Conservation (phyloP, 306 rosid genomes). For the Nissolia schottii region DNA sequence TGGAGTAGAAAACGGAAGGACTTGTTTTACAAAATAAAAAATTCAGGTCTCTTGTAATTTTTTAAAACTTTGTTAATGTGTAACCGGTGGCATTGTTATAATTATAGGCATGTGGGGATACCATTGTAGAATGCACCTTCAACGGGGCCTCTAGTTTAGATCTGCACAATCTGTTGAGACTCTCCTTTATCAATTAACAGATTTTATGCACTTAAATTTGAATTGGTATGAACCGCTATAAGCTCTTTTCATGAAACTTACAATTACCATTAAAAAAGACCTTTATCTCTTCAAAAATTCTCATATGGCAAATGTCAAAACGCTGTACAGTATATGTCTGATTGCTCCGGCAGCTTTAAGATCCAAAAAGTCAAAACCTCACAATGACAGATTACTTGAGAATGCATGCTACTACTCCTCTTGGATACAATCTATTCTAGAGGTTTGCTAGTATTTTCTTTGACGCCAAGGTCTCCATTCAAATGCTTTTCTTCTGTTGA, state of each 20-base stretch:
- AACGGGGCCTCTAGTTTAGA: constrained; percentile 3
- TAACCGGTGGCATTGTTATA: too few species aligned
- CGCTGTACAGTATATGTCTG: constrained; percentile 14
- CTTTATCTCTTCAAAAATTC: neutral
- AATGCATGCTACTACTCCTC: constrained; percentile 1
- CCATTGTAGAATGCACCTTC: too few species aligned
- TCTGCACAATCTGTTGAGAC: neutral
- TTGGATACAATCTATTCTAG: constrained; percentile 26
- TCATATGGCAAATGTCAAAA: neutral
- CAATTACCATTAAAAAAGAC: neutral
- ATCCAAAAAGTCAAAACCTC: constrained; percentile 15
- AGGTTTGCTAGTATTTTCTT: constrained; percentile 25
- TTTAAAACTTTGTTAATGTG: too few species aligned
- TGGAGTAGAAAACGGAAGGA: too few species aligned
- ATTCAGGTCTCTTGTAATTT: too few species aligned
- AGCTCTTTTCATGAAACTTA: constrained; percentile 8
- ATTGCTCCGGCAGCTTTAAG: neutral
- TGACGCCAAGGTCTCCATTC: constrained; percentile 32
- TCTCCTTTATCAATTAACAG: neutral
- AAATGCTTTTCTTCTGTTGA: constrained; percentile 39
- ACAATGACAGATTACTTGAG: neutral
- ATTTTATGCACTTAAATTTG: neutral
- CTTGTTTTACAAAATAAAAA: too few species aligned
- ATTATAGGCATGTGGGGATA: too few species aligned
- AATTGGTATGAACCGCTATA: neutral